phyloP scores from a whole-genome alignment of 768 basidiomycete genomes.

The Tylopilus balloui region DNA sequence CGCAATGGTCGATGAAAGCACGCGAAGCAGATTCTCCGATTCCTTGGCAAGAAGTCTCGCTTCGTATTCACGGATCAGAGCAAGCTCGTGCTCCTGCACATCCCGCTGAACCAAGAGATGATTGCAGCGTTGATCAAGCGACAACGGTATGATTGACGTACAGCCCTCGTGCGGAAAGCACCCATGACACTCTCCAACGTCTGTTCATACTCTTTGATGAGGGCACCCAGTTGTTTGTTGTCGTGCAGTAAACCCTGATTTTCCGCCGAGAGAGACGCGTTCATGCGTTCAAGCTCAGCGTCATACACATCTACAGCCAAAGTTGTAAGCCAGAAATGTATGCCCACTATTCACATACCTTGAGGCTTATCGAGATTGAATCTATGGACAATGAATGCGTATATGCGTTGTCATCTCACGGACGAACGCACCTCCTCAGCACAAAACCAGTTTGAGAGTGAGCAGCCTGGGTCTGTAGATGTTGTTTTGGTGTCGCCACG shows the following conservation, averaged over 20 bases:
- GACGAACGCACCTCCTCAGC: constrained; percentile 58
- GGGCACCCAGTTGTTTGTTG: constrained; percentile 87
- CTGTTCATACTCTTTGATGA: constrained; percentile 96
- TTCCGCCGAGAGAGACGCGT: constrained; percentile 68
- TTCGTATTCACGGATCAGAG: constrained; percentile 88
- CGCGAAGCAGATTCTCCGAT: constrained; percentile 56
- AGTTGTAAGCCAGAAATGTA: neutral
- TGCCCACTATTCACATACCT: constrained; percentile 41
- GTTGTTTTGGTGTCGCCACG: neutral
- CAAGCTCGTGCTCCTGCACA: constrained; percentile 87
- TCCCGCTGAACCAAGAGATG: constrained; percentile 57
- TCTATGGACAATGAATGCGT: constrained; percentile 28
- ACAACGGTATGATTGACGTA: constrained; percentile 40
- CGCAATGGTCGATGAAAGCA: constrained; percentile 58
- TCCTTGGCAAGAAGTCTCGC: constrained; percentile 73
- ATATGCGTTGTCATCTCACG: neutral
- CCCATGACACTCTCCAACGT: constrained; percentile 95
- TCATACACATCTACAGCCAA: constrained; percentile 74
- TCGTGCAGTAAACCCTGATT: constrained; percentile 86
- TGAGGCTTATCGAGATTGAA: constrained; percentile 87
- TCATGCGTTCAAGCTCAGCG: constrained; percentile 86
- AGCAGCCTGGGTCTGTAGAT: constrained; percentile 69
- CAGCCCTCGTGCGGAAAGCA: constrained; percentile 84
- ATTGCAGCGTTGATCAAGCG: neutral
- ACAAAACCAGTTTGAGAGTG: constrained; percentile 93